Evolutionary conservation across 2,329 filamentous ascomycete genomes (phyloP), one percentile per base, ranked within the genome.

Genomic region (Colletotrichum brevisporum): DNA sequence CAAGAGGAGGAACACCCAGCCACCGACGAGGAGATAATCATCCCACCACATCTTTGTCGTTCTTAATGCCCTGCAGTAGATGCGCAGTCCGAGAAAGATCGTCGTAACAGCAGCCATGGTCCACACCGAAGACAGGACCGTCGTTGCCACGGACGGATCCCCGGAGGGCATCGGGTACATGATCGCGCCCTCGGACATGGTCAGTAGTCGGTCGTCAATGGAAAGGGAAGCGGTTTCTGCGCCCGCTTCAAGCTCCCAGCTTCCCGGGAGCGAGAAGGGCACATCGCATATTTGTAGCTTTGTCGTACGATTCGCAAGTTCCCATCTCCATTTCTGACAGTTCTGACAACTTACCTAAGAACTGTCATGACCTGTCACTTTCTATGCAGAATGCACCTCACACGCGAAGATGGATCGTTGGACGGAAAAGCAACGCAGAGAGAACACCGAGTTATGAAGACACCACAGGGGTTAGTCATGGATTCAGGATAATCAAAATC

Each of bases 11-110:
- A 36, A 74, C 77, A 73, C 54, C 80, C 78, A 79, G 76, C 81
- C 6, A 73, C 75, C 67, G 4, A 79, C 63, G 6, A 81, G 73
- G 50, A 81, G 76, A 36, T 79, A 77, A 63, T 81, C 79, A 59
- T 81, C 79, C 52, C 79, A 81, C 79, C 79, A 81, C 50, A 81
- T 73, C 3, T 78, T 77, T 65, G 78, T 73, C 5, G 77, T 72
- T 24, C 76, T 74, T 26, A 70, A 75, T 13, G 78, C 21, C 71
- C 79, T 80, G 56, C 77, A 75, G 72, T 77, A 81, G 36, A 81
- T 51, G n/a, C 79, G 72, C 26, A 79, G 54, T 16, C 5, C 72
- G 8, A 81, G 65, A 56, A 81, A 76, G 31, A 75, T 50, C 13
- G 63, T 66, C 26, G 63, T 50, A 1, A 69, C 36, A 13, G 47